Evolutionary conservation across 208 protist species (phyloP).

Genomic region (Herpetomonas tarakana): DNA sequence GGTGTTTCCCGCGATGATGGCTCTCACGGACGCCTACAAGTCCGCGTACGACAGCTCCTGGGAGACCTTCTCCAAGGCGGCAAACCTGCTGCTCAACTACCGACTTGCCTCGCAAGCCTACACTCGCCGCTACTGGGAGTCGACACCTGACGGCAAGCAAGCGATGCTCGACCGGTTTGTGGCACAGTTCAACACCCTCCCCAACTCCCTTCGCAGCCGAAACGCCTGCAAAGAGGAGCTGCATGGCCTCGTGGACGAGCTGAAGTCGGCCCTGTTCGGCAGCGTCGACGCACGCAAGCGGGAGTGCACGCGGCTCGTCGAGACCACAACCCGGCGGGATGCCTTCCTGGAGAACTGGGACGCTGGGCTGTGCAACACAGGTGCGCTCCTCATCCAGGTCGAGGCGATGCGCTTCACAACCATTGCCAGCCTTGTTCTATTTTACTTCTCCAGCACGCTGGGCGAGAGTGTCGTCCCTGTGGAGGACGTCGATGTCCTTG

Average conservation of each 20-base stretch:
- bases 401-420: conserved; percentile 70
- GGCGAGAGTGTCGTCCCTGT: conserved; percentile 63
- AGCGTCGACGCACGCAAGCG: conserved; percentile 32
- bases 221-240: conserved; percentile 73
- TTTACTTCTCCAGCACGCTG: conserved; percentile 62
- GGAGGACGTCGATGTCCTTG: conserved; percentile 25
- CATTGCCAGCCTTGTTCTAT: conserved; percentile 50
- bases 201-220: conserved; percentile 33
- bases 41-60: conserved; percentile 40
- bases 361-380: conserved; percentile 51
- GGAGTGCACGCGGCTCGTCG: conserved; percentile 39
- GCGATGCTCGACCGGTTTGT: conserved; percentile 53
- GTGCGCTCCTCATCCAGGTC: conserved; percentile 41
- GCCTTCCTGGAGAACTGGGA: conserved; percentile 66
- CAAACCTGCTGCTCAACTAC: conserved; percentile 47
- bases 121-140: conserved; percentile 42
- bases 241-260: conserved; percentile 50
- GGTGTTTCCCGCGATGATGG: conserved; percentile 35
- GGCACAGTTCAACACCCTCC: conserved; percentile 44
- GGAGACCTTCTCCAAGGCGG: conserved; percentile 21
- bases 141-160: conserved; percentile 59
- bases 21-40: conserved; percentile 47
- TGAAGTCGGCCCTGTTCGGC: conserved; percentile 42
- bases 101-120: conserved; percentile 24
- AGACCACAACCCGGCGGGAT: conserved; percentile 45